phyloP scores from a whole-genome alignment of 306 rosid species.

The Arachis stenosperma region DNA sequence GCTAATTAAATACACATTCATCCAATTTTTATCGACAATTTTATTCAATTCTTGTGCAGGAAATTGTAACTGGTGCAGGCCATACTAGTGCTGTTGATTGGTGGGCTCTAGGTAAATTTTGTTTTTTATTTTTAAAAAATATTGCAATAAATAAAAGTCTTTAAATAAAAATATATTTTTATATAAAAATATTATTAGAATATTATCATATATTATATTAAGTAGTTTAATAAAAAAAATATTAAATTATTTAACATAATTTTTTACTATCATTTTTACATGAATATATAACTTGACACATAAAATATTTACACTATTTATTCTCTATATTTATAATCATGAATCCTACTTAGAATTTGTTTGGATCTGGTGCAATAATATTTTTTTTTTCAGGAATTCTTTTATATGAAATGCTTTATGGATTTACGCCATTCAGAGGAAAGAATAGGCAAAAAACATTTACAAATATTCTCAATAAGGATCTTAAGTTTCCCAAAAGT shows the following conservation, averaged over 20 bases:
- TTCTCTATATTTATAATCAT: not conserved
- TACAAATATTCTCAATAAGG: slow-evolving; percentile 89
- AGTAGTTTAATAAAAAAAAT: too few species aligned
- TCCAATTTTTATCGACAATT: too few species aligned
- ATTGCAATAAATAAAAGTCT: too few species aligned
- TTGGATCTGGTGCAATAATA: not conserved
- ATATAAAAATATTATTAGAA: too few species aligned
- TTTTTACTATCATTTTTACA: too few species aligned
- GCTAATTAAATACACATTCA: too few species aligned
- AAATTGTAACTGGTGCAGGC: slow-evolving; percentile 91
- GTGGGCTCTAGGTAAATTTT: slow-evolving; percentile 95
- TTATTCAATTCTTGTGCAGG: slow-evolving; percentile 56
- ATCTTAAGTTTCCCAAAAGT: slow-evolving; percentile 80
- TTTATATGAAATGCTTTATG: slow-evolving; percentile 88
- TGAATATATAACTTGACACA: too few species aligned
- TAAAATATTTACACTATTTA: too few species aligned
- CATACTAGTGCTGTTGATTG: slow-evolving; percentile 99
- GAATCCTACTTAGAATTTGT: not conserved
- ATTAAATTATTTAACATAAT: too few species aligned
- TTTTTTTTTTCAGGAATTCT: slow-evolving; percentile 63
- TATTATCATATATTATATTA: too few species aligned
- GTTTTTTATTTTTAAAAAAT: too few species aligned
- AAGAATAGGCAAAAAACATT: slow-evolving; percentile 92
- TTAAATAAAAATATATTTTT: too few species aligned
- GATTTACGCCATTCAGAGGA: slow-evolving; percentile 95